Percentiles rank a stretch among this genome's conserved stretches.
These are phyloP conservation scores for Populus trichocarpa DNA, from an alignment of 441 rosid species.

Conservation along the genomic window DNA sequence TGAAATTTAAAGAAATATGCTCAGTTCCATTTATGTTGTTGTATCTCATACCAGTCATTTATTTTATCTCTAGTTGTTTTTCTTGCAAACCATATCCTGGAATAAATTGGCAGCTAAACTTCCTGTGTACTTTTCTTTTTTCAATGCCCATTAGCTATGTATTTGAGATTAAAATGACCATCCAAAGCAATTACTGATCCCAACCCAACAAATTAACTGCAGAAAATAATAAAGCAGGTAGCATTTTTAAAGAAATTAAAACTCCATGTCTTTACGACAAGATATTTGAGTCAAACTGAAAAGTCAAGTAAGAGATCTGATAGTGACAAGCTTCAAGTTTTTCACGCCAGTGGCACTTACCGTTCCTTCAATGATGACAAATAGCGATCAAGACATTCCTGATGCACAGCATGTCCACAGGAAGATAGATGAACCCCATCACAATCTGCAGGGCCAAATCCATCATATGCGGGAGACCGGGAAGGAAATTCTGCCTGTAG, in stretches of 20 bases:
- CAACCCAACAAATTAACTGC: background rate
- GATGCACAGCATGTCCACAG: slow-evolving; percentile 99
- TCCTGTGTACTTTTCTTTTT: background rate
- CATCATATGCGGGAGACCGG: slow-evolving; percentile 42
- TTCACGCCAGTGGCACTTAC: slow-evolving; percentile 32
- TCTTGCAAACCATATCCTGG: background rate
- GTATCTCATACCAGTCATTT: background rate
- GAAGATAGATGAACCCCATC: slow-evolving; percentile 92
- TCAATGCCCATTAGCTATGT: background rate
- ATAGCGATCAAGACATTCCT: slow-evolving; percentile 85
- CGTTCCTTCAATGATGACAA: slow-evolving; percentile 83
- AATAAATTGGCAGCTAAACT: background rate
- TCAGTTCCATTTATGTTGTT: background rate
- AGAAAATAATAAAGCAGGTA: background rate
- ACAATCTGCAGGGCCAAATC: slow-evolving; percentile 74
- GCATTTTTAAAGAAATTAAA: background rate
- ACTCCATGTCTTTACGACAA: background rate
- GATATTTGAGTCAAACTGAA: background rate
- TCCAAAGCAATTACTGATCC: background rate
- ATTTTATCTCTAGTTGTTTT: background rate
- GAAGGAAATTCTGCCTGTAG: slow-evolving; percentile 30
- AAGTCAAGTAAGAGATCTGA: slow-evolving; percentile 4
- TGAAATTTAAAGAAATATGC: background rate
- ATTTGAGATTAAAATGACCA: background rate
- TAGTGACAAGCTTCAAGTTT: background rate